Conservation (phyloP, 2,329 filamentous ascomycete genomes). For the Epichloe amarillans region DNA sequence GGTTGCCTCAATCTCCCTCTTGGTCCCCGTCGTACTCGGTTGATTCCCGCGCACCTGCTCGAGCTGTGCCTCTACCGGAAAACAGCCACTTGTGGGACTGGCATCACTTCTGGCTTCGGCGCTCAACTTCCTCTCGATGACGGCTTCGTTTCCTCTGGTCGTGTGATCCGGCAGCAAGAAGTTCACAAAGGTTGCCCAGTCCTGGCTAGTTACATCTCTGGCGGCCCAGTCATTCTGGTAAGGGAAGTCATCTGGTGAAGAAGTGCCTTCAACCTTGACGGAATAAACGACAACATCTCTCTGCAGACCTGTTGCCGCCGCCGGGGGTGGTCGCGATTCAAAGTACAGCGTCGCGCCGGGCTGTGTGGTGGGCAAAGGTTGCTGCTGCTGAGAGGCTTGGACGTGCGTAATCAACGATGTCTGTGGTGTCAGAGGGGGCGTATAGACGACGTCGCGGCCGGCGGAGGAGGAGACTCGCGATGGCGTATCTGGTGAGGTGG, state of each 20-base stretch:
- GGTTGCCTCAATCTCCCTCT: conserved; percentile 24
- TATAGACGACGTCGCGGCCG: conserved; percentile 32
- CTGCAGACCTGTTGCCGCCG: conserved; percentile 6
- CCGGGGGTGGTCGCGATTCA: conserved; percentile 25
- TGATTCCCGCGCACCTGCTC: conserved; percentile 17
- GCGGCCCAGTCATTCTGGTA: conserved; percentile 24
- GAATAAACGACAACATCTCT: conserved; percentile 18
- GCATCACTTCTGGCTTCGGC: conserved; percentile 23
- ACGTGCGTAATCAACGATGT: conserved; percentile 12
- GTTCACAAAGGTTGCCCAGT: conserved; percentile 48
- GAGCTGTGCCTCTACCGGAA: conserved; percentile 28
- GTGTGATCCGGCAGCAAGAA: conserved; percentile 38
- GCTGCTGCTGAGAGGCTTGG: not conserved
- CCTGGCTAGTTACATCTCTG: conserved; percentile 34
- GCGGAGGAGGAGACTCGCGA: conserved; percentile 25
- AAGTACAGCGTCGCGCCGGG: conserved; percentile 26
- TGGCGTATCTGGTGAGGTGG: conserved; percentile 13
- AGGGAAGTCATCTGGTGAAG: conserved; percentile 30
- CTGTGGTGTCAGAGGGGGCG: conserved; percentile 35
- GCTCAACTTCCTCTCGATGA: conserved; percentile 35
- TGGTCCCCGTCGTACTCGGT: conserved; percentile 13
- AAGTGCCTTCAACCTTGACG: conserved; percentile 21
- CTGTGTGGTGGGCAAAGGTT: conserved; percentile 1
- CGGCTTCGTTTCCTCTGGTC: conserved; percentile 28
- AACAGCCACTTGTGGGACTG: conserved; percentile 10